A percentile compares a stretch with the other conserved stretches of the same genome.
Evolutionary conservation across 2,329 filamentous ascomycete species (phyloP).

Genomic region (Fusarium anthophilum): DNA sequence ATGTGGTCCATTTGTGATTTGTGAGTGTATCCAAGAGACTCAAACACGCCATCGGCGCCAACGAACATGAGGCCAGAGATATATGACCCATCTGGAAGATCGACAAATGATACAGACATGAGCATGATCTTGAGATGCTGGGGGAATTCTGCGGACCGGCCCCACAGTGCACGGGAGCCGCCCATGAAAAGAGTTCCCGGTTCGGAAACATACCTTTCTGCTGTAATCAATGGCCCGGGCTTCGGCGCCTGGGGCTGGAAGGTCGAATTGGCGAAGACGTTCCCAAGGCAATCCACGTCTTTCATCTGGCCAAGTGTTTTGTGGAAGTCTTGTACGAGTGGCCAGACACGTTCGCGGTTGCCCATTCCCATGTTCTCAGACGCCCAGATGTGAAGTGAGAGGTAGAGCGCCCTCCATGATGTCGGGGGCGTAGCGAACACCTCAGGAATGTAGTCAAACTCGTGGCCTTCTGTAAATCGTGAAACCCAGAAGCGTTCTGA

Average conservation of each 20-base stretch:
- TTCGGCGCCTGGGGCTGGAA: slow-evolving; percentile 2
- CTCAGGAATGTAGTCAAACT: slow-evolving; percentile 17
- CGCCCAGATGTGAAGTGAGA: not conserved
- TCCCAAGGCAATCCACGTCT: not conserved
- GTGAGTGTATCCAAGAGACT: not conserved
- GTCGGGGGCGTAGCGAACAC: not conserved
- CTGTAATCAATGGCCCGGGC: not conserved
- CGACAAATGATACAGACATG: not conserved
- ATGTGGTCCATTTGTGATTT: not conserved
- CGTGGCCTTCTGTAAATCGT: slow-evolving; percentile 5
- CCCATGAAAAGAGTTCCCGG: not conserved
- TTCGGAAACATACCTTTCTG: not conserved
- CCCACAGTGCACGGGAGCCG: not conserved
- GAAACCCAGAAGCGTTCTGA: slow-evolving; percentile 28
- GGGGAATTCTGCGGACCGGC: not conserved
- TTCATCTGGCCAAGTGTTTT: not conserved
- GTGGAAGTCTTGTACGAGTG: not conserved
- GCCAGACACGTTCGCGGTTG: not conserved
- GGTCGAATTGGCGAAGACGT: accelerated
- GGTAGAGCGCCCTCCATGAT: slow-evolving; percentile 8
- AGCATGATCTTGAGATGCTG: not conserved
- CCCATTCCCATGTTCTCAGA: not conserved
- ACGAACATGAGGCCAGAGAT: not conserved
- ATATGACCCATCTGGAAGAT: not conserved
- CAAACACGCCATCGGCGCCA: not conserved